Conservation (phyloP, 2,329 filamentous ascomycete genomes). For the Diaporthe sp. region DNA sequence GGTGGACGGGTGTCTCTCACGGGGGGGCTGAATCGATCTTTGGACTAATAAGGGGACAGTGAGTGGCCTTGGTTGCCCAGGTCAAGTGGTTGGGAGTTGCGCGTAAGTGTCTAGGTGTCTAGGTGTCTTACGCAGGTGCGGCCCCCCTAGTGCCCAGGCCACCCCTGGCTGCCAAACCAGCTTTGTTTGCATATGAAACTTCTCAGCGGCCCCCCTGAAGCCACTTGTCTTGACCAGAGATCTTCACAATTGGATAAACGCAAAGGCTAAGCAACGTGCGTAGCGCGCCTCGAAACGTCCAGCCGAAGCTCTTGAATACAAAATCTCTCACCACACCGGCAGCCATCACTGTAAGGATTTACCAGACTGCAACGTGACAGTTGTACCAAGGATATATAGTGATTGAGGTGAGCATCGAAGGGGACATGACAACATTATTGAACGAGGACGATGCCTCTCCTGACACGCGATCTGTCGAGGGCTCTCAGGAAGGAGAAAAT, state of each 20-base stretch:
- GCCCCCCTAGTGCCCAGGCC: constrained; percentile 25
- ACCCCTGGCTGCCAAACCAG: constrained; percentile 34
- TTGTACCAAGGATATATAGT: not conserved
- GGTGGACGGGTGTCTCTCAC: not conserved
- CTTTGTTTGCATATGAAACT: constrained; percentile 32
- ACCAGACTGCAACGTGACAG: not conserved
- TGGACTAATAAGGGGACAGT: not conserved
- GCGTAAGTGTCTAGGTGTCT: not conserved
- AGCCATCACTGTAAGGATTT: too few species aligned
- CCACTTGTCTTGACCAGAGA: not conserved
- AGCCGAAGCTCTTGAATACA: not conserved
- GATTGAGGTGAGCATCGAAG: not conserved
- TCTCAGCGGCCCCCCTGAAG: constrained; percentile 11
- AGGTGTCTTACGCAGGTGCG: constrained; percentile 10
- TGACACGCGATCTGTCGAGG: not conserved
- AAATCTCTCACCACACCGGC: not conserved
- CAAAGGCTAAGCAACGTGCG: not conserved
- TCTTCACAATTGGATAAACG: not conserved
- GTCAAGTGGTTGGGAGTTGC: constrained; percentile 16
- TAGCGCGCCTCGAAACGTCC: not conserved
- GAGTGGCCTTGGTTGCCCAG: not conserved
- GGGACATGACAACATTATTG: not conserved
- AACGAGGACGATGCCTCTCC: not conserved
- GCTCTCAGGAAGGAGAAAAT: not conserved
- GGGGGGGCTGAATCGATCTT: constrained; percentile 5